Evolutionary conservation across 1,139 yeast genomes (phyloP), one percentile per base, ranked within the genome.

Genomic region (Pichia sp.): DNA sequence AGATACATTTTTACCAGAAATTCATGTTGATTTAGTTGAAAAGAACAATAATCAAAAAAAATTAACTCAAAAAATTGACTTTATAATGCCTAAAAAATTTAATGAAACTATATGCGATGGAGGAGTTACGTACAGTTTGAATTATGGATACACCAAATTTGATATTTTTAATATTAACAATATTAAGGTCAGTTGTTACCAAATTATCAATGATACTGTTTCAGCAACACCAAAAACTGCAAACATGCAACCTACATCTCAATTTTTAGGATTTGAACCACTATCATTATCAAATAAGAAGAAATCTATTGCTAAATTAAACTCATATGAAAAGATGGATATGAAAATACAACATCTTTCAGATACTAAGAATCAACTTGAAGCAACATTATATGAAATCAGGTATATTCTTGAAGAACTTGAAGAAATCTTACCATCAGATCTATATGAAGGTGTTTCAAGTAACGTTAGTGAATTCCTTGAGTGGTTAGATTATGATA

Each of bases 401-500:
- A 75, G 89, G 52, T 66, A 74, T 8, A 71, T 65, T 45, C 58
- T 82, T 27, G 82, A 78, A 15, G 72, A 78, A 36, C 76, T 73
- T 37, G 70, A 67, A 1, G 64, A 63, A 2, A 53, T 69, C 8
- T 59, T 59, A 9, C 70, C 73, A 11, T 57, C 63, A 12, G 69
- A 68, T 13, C 56, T 74, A 20, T 45, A 72, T 3, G 68, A 66
- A 5, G 61, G 62, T 11, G 69, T 76, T 7, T 56, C 71, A 1
- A 61, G 62, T 0, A 51, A 66, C 3, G 74, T 83, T 2, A 55
- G 69, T 29, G 82, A 79, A 24, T 68, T 73, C 24, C 67, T 85
- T 45, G 94, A 85, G 53, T 87, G 96, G 96, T 69, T 88, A 36
- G 95, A 87, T 47, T 80, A 77, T 56, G 90, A 82, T 23, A 76